Base-by-base conservation (phyloP, 805 yeast species). In the Priceomyces melissophilus region DNA sequence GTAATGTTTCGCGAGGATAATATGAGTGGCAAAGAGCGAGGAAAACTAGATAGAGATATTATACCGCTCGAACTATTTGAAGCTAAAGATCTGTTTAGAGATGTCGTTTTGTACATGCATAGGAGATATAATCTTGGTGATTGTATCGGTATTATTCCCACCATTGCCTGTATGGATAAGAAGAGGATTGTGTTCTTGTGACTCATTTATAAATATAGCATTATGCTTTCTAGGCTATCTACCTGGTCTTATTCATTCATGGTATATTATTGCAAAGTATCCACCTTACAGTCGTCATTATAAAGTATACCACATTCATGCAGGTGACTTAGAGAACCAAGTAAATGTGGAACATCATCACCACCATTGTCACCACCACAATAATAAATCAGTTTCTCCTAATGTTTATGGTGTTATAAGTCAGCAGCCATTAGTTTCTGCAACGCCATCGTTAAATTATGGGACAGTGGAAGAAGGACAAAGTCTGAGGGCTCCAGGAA, bases 141-240 rank as follows among this genome's bases (percentile, higher is more conserved):
- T 80, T 1, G 55, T 81, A 6, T 82, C 87, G 2, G 71, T 83
- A 37, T 67, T 84, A 38, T 71, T 82, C 54, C 93, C 95, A 2
- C 93, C 93, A 0, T 66, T 84, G 10, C 86, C 90, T 0, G 89
- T 85, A 9, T 61, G 80, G 58, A 69, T 82, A 29, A 71, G 88
- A 54, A 65, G 79, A 36, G 93, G 93, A 1, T 39, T 76, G 11
- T 79, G 78, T 49, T 68, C 83, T 2, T 54, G 65, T 27, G 86
- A 84, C 48, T 64, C 78, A 11, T 43, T 68, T 26, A 57, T 76
- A 16, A 63, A 69, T 39, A 55, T 75, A 17, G 35, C 71, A 20
- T 63, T 77, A 35, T 71, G 74, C 33, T 34, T 73, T 17, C 55
- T 76, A 27, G 79, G 79, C 2, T 76, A 73, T 48, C 44, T 77